Base-by-base conservation (phyloP, 2,329 filamentous ascomycete genomes). In the Clarireedia sp. region DNA sequence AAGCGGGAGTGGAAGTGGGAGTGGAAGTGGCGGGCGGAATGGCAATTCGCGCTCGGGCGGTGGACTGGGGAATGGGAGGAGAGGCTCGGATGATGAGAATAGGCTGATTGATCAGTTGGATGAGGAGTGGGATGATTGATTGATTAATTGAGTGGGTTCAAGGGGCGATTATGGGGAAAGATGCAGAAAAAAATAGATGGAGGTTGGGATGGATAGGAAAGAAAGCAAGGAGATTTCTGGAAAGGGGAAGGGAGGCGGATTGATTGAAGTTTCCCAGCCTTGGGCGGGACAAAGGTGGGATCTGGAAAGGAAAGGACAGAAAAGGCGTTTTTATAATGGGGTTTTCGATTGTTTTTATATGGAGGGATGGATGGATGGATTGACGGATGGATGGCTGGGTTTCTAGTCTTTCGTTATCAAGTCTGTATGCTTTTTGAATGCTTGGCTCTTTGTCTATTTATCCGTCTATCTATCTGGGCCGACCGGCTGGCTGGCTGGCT, bases 71-170 rank as follows among this genome's bases (percentile, higher is more conserved):
- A 33, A 33, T 33, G 29, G 48, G 48, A 58, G 57, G 43, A 58
- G 48, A 9, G 48, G 62, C 23, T 52, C 61, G 6, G 92, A 96
- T 57, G 91, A 90, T 54, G 94, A 97, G 73, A 96, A 97, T 71
- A 77, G 90, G 60, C 73, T 97, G 64, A 97, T 99, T 69, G 92
- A 97, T 70, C 90, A 96, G 71, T 77, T 96, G 57, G 94, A 97
- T 66, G 92, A 97, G 70, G 91, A 96, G 69, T 97, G 92, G 92
- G 91, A 96, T 64, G 91, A 96, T 60, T 85, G 37, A 51, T 26
- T 66, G 5, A n/a, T n/a, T 71, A 57, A 41, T 21, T 44, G 23
- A 5, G 5, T 26, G 1, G 8, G 7, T 33, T 33, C 10, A 10
- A 12, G 9, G 29, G 29, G 3, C 12, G 29, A 33, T 9, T 12